These are phyloP conservation scores for Parachaetomium inaequale DNA, from an alignment of 495 filamentous ascomycete genomes.

Conservation along the genomic window DNA sequence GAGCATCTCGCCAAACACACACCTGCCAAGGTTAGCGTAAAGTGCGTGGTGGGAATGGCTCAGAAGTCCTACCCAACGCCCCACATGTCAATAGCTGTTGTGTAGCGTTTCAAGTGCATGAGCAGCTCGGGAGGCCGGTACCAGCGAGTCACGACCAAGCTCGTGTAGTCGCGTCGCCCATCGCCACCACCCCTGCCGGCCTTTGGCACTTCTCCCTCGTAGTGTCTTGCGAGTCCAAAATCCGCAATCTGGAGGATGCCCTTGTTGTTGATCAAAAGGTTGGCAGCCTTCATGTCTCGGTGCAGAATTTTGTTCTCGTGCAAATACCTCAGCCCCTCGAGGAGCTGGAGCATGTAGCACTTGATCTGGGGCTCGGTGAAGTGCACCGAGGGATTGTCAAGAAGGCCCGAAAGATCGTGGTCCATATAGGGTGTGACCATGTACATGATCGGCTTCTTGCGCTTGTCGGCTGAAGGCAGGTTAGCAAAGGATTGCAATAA, in stretches of 20 bases:
- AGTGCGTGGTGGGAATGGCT: neutral
- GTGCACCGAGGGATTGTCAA: conserved; percentile 87
- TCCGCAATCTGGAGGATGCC: conserved; percentile 96
- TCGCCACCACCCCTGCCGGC: conserved; percentile 79
- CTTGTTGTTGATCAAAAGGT: conserved; percentile 91
- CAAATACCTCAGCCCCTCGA: conserved; percentile 84
- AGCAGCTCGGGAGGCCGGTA: conserved; percentile 94
- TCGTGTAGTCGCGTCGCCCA: conserved; percentile 86
- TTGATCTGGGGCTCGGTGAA: conserved; percentile 92
- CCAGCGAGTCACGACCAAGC: conserved; percentile 93
- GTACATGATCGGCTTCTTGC: conserved; percentile 85
- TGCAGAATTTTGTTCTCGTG: conserved; percentile 89
- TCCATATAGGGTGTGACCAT: conserved; percentile 99
- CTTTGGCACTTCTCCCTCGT: conserved; percentile 78
- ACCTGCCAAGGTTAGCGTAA: conserved; percentile 51
- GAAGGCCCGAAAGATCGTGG: conserved; percentile 90
- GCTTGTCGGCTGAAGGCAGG: conserved; percentile 57
- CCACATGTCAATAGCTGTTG: conserved; percentile 96
- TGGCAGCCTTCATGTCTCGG: conserved; percentile 98
- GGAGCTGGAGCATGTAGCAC: conserved; percentile 92
- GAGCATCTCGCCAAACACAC: conserved; percentile 98
- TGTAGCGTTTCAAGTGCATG: conserved; percentile 81
- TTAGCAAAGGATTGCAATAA: neutral
- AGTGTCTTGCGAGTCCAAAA: conserved; percentile 92
- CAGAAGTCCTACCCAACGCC: conserved; percentile 72